phyloP scores from a whole-genome alignment of 805 yeast genomes.

The Starmerella ratchasimensis region DNA sequence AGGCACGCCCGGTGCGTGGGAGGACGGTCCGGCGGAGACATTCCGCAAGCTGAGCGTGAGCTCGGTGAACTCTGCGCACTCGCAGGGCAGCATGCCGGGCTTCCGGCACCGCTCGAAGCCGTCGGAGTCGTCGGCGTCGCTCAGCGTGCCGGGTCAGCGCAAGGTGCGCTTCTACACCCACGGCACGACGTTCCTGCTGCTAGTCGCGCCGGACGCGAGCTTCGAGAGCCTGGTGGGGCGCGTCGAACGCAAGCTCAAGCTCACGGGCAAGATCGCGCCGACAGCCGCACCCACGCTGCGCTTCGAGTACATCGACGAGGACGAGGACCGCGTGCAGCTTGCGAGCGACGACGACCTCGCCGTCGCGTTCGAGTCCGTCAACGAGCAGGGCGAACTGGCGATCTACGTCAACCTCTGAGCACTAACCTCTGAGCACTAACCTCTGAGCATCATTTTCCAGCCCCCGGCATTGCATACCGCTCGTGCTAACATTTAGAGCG shows the following conservation, averaged over 20 bases:
- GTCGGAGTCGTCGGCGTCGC: constrained; percentile 10
- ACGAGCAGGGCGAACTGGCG: constrained; percentile 12
- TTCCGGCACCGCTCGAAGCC: not conserved
- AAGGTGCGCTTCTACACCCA: constrained; percentile 26
- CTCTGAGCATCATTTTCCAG: too few species aligned
- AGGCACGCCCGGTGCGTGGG: too few species aligned
- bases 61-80: constrained; percentile 13
- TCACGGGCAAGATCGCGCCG: constrained; percentile 32
- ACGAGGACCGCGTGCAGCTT: constrained; percentile 81
- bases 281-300: constrained; percentile 30
- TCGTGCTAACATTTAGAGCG: too few species aligned
- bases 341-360: constrained; percentile 79
- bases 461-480: too few species aligned
- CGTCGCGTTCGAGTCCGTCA: constrained; percentile 47
- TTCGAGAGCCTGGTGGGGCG: constrained; percentile 42
- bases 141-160: constrained; percentile 17
- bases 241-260: constrained; percentile 43
- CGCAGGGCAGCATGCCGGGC: constrained; percentile 1
- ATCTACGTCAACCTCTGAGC: constrained; percentile 8
- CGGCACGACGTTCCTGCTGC: constrained; percentile 42
- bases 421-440: too few species aligned
- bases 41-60: constrained; percentile 13
- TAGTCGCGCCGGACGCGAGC: constrained; percentile 41
- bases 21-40: too few species aligned
- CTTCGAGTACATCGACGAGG: constrained; percentile 82